A percentile compares a stretch with the other conserved stretches of the same genome.
Conservation (phyloP, 2,329 filamentous ascomycete genomes). For the Bipolaris cookei region DNA sequence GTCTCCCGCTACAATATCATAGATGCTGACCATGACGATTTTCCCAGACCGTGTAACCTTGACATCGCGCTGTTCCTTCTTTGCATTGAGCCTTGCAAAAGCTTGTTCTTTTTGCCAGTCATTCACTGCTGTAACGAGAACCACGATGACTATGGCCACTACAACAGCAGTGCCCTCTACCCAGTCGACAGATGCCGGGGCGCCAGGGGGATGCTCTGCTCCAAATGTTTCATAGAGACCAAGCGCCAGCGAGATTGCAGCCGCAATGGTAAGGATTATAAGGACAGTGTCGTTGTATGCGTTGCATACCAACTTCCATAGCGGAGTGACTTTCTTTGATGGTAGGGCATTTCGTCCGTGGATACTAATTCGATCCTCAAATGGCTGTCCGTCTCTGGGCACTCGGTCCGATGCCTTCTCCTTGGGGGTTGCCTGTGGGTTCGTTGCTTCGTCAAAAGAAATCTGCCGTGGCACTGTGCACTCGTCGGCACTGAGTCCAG, state of each 20-base stretch:
- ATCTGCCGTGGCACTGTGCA: conserved; percentile 53
- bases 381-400: conserved; percentile 40
- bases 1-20: conserved; percentile 72
- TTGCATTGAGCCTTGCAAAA: conserved; percentile 44
- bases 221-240: conserved; percentile 72
- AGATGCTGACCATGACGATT: conserved; percentile 61
- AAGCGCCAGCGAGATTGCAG: conserved; percentile 70
- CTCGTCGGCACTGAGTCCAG: conserved; percentile 61
- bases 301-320: conserved; percentile 68
- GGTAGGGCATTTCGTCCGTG: conserved; percentile 68
- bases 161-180: conserved; percentile 48
- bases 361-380: conserved; percentile 64
- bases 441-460: conserved; percentile 59
- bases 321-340: conserved; percentile 66
- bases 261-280: conserved; percentile 71
- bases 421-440: conserved; percentile 31
- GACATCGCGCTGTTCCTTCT: conserved; percentile 46
- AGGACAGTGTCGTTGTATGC: conserved; percentile 78
- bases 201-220: conserved; percentile 50
- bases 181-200: conserved; percentile 52
- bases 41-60: conserved; percentile 67
- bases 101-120: conserved; percentile 49
- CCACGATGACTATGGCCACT: conserved; percentile 47
- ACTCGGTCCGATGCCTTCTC: conserved; percentile 24
- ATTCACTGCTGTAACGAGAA: conserved; percentile 46